phyloP scores from a whole-genome alignment of 768 basidiomycete species.

The Boletus sp. region DNA sequence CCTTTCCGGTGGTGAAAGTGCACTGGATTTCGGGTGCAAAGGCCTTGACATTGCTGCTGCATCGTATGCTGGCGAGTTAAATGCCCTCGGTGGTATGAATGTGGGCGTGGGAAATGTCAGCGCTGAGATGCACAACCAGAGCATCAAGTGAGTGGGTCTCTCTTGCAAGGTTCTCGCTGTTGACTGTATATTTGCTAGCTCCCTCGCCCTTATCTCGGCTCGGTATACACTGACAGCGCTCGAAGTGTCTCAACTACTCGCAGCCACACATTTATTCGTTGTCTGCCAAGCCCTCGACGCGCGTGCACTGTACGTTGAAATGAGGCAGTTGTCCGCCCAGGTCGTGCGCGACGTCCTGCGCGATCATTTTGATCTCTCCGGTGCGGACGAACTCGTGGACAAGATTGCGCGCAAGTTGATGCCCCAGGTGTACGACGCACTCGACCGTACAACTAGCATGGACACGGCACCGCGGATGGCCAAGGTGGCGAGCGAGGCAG shows the following conservation, averaged over 20 bases:
- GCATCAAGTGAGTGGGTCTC: conserved; percentile 65
- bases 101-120: conserved; percentile 84
- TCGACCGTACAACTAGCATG: conserved; percentile 70
- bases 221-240: conserved; percentile 77
- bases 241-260: conserved; percentile 73
- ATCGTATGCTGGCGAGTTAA: conserved; percentile 80
- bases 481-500: conserved; percentile 62
- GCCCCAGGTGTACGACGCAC: conserved; percentile 43
- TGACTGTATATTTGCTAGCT: conserved; percentile 40
- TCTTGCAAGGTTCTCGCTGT: not conserved
- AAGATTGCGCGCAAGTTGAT: conserved; percentile 33
- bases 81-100: conserved; percentile 68
- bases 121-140: conserved; percentile 92
- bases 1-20: conserved; percentile 76
- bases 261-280: conserved; percentile 73
- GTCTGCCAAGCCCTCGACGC: conserved; percentile 84
- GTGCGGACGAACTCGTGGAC: conserved; percentile 12
- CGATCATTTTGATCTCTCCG: conserved; percentile 12
- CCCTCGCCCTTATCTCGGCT: conserved; percentile 79
- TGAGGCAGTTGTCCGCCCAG: conserved; percentile 37
- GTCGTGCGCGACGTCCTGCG: conserved; percentile 21
- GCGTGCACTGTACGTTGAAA: conserved; percentile 70
- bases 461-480: conserved; percentile 70
- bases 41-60: conserved; percentile 84
- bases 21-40: conserved; percentile 79